A percentile compares a stretch with the other conserved stretches of the same genome.
Conservation (phyloP, 805 yeast genomes). For the Ascoidea asiatica region DNA sequence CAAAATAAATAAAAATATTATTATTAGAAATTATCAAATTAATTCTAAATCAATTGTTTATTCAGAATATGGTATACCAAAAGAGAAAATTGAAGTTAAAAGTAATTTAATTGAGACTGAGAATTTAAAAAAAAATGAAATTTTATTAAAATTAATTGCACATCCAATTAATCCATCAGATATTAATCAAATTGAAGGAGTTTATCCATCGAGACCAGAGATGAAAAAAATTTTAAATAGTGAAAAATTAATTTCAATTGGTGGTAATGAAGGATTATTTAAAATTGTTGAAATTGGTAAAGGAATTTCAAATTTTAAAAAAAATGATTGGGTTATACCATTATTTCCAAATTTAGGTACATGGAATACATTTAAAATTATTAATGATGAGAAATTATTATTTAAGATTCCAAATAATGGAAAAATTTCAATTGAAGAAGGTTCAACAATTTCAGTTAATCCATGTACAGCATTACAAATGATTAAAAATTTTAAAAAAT, state of each 20-base stretch:
- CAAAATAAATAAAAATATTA: too few species aligned
- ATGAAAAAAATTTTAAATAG: conserved; percentile 38
- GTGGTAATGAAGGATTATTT: conserved; percentile 89
- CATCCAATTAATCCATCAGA: conserved; percentile 87
- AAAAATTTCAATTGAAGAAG: conserved; percentile 43
- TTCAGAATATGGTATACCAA: conserved; percentile 54
- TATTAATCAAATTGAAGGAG: conserved; percentile 69
- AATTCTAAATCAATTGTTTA: conserved; percentile 58
- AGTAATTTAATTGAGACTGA: conserved; percentile 27
- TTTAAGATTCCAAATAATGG: conserved; percentile 28
- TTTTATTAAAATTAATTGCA: conserved; percentile 55
- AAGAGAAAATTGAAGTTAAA: conserved; percentile 38
- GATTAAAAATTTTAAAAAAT: conserved; percentile 7
- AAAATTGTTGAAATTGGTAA: conserved; percentile 59
- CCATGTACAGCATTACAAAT: conserved; percentile 62
- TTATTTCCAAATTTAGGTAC: conserved; percentile 69
- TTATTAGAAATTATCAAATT: too few species aligned
- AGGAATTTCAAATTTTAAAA: conserved; percentile 27
- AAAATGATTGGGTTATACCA: conserved; percentile 86
- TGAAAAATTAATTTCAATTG: conserved; percentile 56
- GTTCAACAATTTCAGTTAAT: conserved; percentile 83
- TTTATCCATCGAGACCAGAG: conserved; percentile 65
- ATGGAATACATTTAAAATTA: conserved; percentile 73
- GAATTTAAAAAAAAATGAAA: conserved; percentile 28
- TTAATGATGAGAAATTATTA: conserved; percentile 18